Evolutionary conservation across 495 filamentous ascomycete genomes (phyloP).

Genomic region (Glarea lozoyensis): DNA sequence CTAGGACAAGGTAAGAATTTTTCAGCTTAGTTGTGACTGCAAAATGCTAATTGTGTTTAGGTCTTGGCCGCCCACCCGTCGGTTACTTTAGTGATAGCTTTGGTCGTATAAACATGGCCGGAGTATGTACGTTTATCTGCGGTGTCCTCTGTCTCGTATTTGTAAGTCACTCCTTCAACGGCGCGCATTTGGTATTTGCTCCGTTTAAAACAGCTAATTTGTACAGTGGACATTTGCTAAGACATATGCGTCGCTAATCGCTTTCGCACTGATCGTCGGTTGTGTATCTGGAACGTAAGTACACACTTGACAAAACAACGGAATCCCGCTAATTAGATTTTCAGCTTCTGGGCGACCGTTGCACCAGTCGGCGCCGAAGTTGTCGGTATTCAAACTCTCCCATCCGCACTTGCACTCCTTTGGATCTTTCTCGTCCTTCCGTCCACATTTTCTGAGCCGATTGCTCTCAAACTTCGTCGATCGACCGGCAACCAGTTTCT

Average conservation of each 20-base stretch:
- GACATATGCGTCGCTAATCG: conserved; percentile 55
- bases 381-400: conserved; percentile 62
- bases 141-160: conserved; percentile 48
- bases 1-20: conserved; percentile 40
- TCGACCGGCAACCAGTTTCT: conserved; percentile 41
- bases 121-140: conserved; percentile 39
- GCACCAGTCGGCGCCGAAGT: conserved; percentile 72
- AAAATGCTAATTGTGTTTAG: too few relatives aligned
- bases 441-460: conserved; percentile 65
- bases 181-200: neutral
- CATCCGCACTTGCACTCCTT: conserved; percentile 60
- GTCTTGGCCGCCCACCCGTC: conserved; percentile 52
- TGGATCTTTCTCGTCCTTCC: conserved; percentile 70
- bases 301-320: conserved; percentile 1
- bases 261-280: conserved; percentile 64
- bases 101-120: conserved; percentile 58
- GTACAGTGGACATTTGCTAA: conserved; percentile 55
- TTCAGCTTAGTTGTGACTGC: neutral
- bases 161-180: neutral
- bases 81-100: conserved; percentile 53
- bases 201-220: conserved; percentile 6
- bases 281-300: conserved; percentile 52
- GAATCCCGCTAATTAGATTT: neutral
- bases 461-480: conserved; percentile 57
- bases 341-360: conserved; percentile 57